These are phyloP conservation scores for Xerophyta viscosa DNA, from an alignment of 106 monocot genomes.

Conservation along the genomic window DNA sequence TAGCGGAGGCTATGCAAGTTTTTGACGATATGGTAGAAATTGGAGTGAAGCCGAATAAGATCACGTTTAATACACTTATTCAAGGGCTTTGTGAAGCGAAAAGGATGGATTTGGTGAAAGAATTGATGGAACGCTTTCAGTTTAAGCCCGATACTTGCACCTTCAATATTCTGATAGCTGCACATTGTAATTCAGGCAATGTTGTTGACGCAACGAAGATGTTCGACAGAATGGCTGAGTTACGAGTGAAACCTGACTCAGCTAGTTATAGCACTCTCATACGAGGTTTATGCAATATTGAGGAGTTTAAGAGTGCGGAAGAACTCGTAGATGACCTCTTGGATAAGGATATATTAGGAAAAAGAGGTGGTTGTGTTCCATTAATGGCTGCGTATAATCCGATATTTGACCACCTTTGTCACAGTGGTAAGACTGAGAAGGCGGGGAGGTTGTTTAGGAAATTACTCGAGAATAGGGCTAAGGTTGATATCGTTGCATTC, in stretches of 20 bases:
- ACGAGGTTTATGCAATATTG: conserved; percentile 35
- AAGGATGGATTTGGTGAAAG: conserved; percentile 64
- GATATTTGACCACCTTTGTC: conserved; percentile 55
- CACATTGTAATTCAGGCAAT: conserved; percentile 31
- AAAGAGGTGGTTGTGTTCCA: conserved; percentile 39
- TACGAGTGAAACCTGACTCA: conserved; percentile 65
- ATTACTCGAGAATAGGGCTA: conserved; percentile 45
- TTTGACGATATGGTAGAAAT: conserved; percentile 40
- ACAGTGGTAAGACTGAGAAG: conserved; percentile 55
- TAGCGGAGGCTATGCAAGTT: conserved; percentile 42
- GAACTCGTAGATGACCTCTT: conserved; percentile 58
- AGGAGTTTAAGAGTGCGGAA: conserved; percentile 51
- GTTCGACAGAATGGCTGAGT: conserved; percentile 49
- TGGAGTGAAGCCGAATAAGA: conserved; percentile 50
- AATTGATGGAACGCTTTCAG: conserved; percentile 21
- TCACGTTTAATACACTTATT: conserved; percentile 78
- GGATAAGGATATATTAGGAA: conserved; percentile 50
- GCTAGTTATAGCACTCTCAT: conserved; percentile 74
- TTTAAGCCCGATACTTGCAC: conserved; percentile 88
- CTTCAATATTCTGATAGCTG: conserved; percentile 67
- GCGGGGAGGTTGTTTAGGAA: conserved; percentile 51
- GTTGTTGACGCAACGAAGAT: conserved; percentile 60
- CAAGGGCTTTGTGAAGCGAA: conserved; percentile 67
- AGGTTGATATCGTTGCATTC: conserved; percentile 62
- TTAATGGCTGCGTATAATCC: conserved; percentile 80